Evolutionary conservation across 331 rosid genomes (phyloP).

Genomic region (Pyrus hybrid): DNA sequence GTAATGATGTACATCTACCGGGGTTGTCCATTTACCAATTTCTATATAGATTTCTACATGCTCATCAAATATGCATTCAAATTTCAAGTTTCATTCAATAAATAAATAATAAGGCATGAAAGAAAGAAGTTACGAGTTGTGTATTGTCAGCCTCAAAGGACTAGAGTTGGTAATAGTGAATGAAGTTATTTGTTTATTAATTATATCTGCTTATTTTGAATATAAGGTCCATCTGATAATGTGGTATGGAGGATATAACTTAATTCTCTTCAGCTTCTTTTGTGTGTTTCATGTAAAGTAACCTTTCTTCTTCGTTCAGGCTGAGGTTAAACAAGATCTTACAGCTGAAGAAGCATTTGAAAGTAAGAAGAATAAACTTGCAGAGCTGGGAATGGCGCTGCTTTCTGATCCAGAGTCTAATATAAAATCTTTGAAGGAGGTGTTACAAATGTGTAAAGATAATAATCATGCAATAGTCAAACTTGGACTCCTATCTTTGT

Average conservation of each 20-base stretch:
- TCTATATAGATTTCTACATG: background rate
- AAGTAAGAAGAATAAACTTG: constrained; percentile 77
- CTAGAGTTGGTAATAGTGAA: background rate
- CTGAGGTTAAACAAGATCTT: constrained; percentile 75
- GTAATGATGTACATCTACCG: background rate
- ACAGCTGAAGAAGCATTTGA: constrained; percentile 81
- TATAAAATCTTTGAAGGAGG: constrained; percentile 73
- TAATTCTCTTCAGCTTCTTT: constrained; percentile 5
- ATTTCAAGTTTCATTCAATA: background rate
- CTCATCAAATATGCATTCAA: background rate
- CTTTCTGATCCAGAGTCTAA: constrained; percentile 83
- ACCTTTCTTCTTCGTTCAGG: constrained; percentile 37
- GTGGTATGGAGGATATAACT: background rate
- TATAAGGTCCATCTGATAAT: background rate
- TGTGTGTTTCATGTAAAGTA: constrained; percentile 5
- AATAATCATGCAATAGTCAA: constrained; percentile 55
- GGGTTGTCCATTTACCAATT: background rate
- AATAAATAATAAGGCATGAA: background rate
- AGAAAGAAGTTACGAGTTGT: background rate
- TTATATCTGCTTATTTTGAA: background rate
- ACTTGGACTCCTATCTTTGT: constrained; percentile 86
- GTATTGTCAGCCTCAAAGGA: background rate
- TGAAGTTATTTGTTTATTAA: background rate
- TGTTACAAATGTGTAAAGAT: constrained; percentile 64
- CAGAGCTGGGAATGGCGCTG: constrained; percentile 81